phyloP scores from a whole-genome alignment of 352 stramenopile genomes.

The Blastocystis sp. region DNA sequence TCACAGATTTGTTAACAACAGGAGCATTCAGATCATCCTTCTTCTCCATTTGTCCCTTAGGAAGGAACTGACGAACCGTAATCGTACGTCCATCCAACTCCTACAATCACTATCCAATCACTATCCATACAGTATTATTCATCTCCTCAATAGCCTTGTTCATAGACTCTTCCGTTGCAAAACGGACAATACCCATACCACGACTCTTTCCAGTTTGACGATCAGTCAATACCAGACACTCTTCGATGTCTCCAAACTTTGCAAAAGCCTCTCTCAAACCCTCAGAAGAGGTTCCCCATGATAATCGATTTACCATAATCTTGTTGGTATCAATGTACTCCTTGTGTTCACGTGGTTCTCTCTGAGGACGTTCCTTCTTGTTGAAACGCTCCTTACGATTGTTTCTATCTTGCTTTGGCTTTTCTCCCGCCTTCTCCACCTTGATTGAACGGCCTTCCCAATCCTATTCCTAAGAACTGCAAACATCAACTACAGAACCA shows the following conservation, averaged over 20 bases:
- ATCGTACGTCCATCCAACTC: slow-evolving; percentile 46
- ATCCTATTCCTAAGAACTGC: neutral
- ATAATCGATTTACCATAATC: slow-evolving; percentile 40
- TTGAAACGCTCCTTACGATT: too few relatives aligned
- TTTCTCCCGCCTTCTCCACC: slow-evolving; percentile 21
- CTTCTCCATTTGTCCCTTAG: neutral
- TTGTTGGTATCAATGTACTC: slow-evolving; percentile 56
- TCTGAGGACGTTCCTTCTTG: slow-evolving; percentile 50
- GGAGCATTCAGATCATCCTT: neutral
- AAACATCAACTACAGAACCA: neutral
- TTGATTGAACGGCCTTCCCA: slow-evolving; percentile 27
- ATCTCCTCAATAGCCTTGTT: slow-evolving; percentile 31
- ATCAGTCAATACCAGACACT: slow-evolving; percentile 44
- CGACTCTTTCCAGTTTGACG: slow-evolving; percentile 32
- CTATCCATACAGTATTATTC: neutral
- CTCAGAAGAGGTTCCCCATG: slow-evolving; percentile 1
- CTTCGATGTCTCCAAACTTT: slow-evolving; percentile 33
- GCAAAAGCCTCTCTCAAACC: slow-evolving; percentile 7
- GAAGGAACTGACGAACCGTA: slow-evolving; percentile 38
- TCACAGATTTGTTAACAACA: neutral
- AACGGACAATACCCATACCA: slow-evolving; percentile 37
- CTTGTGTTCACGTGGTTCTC: neutral
- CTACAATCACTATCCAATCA: neutral
- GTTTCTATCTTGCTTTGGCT: neutral
- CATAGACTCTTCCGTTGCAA: slow-evolving; percentile 28